Evolutionary conservation across 768 basidiomycete genomes (phyloP).

Genomic region (Podaxis carcinomalis): DNA sequence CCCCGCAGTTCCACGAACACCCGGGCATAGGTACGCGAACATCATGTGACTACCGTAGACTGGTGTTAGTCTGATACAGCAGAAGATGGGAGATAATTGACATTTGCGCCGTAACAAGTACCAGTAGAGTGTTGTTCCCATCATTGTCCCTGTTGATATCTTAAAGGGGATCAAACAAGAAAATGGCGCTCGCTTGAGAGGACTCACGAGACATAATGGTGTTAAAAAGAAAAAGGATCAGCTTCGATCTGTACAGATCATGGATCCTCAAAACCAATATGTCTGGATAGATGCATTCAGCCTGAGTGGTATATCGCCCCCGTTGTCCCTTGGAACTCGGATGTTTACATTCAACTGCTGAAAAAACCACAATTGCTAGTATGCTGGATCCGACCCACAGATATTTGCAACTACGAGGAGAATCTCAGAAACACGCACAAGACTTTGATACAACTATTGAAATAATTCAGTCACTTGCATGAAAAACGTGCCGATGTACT

Average conservation of each 20-base stretch:
- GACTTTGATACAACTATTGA: neutral
- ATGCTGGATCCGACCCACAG: neutral
- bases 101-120: neutral
- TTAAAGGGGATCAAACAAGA: neutral
- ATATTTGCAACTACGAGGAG: neutral
- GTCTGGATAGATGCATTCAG: neutral
- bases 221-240: neutral
- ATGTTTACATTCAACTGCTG: slow-evolving; percentile 2
- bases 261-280: slow-evolving; percentile 2
- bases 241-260: neutral
- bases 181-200: neutral
- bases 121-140: neutral
- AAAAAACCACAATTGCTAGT: neutral
- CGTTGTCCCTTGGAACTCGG: neutral
- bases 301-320: no score
- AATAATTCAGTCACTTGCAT: neutral
- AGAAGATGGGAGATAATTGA: neutral
- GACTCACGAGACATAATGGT: neutral
- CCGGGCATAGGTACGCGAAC: neutral
- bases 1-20: neutral
- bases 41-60: neutral
- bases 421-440: neutral
- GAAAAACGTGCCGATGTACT: neutral
- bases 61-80: neutral
- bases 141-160: slow-evolving; percentile 4